phyloP scores from a whole-genome alignment of 2,329 filamentous ascomycete genomes.

The Cordyceps militaris region DNA sequence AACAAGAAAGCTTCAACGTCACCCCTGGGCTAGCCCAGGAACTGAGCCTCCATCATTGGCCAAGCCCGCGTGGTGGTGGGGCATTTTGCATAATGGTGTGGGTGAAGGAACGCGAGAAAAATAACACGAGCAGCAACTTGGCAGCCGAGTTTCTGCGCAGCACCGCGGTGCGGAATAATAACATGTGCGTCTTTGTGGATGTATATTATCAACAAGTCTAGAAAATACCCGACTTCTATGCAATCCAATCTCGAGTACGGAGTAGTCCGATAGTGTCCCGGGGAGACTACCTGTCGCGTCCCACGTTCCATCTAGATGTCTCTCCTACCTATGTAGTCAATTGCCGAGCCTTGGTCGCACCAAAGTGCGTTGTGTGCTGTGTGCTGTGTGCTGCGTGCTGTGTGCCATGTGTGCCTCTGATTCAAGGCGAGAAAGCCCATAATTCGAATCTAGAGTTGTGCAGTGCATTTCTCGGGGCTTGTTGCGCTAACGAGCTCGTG shows the following conservation, averaged over 20 bases:
- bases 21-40: slow-evolving; percentile 9
- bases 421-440: background rate
- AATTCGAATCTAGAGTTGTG: slow-evolving; percentile 1
- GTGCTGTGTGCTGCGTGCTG: background rate
- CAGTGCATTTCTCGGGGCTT: background rate
- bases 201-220: background rate
- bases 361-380: background rate
- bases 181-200: background rate
- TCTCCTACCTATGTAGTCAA: background rate
- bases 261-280: background rate
- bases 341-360: background rate
- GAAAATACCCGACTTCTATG: background rate
- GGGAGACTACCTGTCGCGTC: background rate
- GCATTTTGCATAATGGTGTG: background rate
- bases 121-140: background rate
- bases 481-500: background rate
- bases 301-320: background rate
- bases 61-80: slow-evolving; percentile 8
- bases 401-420: no score
- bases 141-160: background rate
- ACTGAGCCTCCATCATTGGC: slow-evolving; percentile 4
- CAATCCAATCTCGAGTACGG: background rate
- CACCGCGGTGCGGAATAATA: background rate
- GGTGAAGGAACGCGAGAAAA: background rate
- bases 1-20: no score